Base-by-base conservation (phyloP, 2,329 filamentous ascomycete species). In the Graphilbum sp. region DNA sequence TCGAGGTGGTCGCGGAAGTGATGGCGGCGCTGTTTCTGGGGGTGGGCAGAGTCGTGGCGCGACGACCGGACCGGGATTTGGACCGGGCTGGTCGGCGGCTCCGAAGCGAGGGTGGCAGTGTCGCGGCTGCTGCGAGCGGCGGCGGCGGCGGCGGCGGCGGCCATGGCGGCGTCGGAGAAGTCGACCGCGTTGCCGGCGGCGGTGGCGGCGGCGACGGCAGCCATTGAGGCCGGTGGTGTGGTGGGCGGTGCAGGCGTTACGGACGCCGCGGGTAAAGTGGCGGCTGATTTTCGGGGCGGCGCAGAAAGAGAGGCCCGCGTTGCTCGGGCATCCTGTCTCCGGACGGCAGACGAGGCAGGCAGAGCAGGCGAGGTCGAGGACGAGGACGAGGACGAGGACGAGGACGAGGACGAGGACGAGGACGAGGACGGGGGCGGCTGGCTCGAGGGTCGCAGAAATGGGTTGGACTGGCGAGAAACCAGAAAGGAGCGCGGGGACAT, bases 61-160 rank as follows among this genome's bases (percentile, higher is more conserved):
- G 57, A 62, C 23, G 55, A 53, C 42, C 56, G 62, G 34, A 54
- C 54, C 30, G 69, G 69, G 34, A 74, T 74, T 50, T 71, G 64
- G 16, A 74, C 67, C 0, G 69, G 69, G 43, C 61, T 65, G 17
- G 67, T 64, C 18, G 66, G 55, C 17, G 54, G 55, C 12, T 35
- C 37, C 16, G 50, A 12, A 19, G 24, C 17, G 34, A 38, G 19
- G 10, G 27, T 12, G 10, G 27, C 10, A 29, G 13, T n/a, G 15
- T 29, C 27, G 15, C 27, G 27, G 27, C 6, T 29, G 15, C 27
- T 29, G 27, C 27, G 27, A 12, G 37, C 19, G 37, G 36, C 13
- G 32, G 36, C 16, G 39, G 35, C 12, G n/a, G n/a, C n/a, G n/a
- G n/a, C 19, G 37, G 36, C 13, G 32, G 36, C 16, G 39, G 35